Percentiles rank a stretch among this genome's conserved stretches.
phyloP scores from a whole-genome alignment of 2,329 filamentous ascomycete species.

The Fusarium setosum region DNA sequence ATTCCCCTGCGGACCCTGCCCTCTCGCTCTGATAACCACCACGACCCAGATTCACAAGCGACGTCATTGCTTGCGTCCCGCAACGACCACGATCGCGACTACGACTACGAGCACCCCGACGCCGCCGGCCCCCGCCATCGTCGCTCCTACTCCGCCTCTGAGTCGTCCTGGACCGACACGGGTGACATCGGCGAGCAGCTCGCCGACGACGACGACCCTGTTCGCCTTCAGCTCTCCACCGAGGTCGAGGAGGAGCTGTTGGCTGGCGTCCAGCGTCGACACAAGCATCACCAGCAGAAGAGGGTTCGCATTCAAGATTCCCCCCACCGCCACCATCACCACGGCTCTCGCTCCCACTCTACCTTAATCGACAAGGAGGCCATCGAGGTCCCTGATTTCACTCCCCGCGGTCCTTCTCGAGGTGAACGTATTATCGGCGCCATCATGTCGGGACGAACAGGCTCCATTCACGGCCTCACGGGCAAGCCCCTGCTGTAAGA shows the following conservation, averaged over 20 bases:
- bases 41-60: conserved; percentile 55
- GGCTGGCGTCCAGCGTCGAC: conserved; percentile 60
- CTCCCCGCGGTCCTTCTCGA: conserved; percentile 70
- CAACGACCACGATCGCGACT: conserved; percentile 57
- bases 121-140: conserved; percentile 24
- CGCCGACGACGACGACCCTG: conserved; percentile 82
- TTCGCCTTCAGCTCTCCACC: conserved; percentile 75
- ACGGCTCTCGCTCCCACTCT: conserved; percentile 51
- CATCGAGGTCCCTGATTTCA: conserved; percentile 81
- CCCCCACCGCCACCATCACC: conserved; percentile 53
- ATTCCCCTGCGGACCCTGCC: conserved; percentile 87
- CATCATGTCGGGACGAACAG: conserved; percentile 87
- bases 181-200: conserved; percentile 95
- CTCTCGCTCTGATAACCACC: conserved; percentile 47
- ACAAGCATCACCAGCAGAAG: conserved; percentile 57
- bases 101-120: conserved; percentile 50
- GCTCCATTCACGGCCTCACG: conserved; percentile 89
- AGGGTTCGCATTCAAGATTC: conserved; percentile 77
- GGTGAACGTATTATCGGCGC: conserved; percentile 78
- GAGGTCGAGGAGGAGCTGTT: conserved; percentile 73
- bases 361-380: conserved; percentile 75
- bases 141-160: conserved; percentile 66
- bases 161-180: conserved; percentile 90
- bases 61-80: conserved; percentile 49
- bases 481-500: conserved; percentile 91